A percentile compares a stretch with the other conserved stretches of the same genome.
These are phyloP conservation scores for Naganishia kalamii DNA, from an alignment of 768 basidiomycete species.

Conservation along the genomic window DNA sequence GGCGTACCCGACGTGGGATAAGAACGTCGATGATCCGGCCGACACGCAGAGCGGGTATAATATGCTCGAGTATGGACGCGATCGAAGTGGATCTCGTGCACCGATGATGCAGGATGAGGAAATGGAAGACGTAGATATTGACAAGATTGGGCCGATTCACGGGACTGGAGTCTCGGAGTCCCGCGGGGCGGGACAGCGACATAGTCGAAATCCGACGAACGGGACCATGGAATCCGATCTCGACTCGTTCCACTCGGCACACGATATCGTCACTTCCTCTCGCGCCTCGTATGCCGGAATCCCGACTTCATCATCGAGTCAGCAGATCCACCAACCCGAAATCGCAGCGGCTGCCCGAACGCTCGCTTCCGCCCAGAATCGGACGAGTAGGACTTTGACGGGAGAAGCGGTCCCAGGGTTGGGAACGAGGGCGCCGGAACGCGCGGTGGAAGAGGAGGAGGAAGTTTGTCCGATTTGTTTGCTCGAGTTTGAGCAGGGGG, in stretches of 20 bases:
- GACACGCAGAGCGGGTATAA: conserved; percentile 1
- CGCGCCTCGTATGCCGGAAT: conserved; percentile 5
- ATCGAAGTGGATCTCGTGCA: not conserved
- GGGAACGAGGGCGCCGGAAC: not conserved
- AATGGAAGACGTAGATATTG: not conserved
- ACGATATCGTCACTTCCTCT: conserved; percentile 1
- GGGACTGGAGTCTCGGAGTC: no score
- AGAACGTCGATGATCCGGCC: not conserved
- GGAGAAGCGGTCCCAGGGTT: not conserved
- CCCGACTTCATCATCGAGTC: not conserved
- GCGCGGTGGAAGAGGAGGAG: conserved; percentile 59
- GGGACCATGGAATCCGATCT: conserved; percentile 2
- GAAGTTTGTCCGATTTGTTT: conserved; percentile 95
- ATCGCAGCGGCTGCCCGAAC: conserved; percentile 23
- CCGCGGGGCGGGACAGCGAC: not conserved
- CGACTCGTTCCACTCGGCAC: conserved; percentile 20
- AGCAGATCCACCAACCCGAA: conserved; percentile 11
- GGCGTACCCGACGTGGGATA: conserved; percentile 23
- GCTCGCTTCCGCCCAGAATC: conserved; percentile 18
- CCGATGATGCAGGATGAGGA: not conserved
- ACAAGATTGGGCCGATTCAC: not conserved
- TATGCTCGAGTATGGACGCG: conserved; percentile 1
- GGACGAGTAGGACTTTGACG: not conserved
- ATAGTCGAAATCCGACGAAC: not conserved
- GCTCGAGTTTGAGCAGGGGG: conserved; percentile 86